Percentiles rank a stretch among this genome's conserved stretches.
Evolutionary conservation across 1,139 yeast species (phyloP).

Genomic region (Nakaseomyces uthaithaninus): DNA sequence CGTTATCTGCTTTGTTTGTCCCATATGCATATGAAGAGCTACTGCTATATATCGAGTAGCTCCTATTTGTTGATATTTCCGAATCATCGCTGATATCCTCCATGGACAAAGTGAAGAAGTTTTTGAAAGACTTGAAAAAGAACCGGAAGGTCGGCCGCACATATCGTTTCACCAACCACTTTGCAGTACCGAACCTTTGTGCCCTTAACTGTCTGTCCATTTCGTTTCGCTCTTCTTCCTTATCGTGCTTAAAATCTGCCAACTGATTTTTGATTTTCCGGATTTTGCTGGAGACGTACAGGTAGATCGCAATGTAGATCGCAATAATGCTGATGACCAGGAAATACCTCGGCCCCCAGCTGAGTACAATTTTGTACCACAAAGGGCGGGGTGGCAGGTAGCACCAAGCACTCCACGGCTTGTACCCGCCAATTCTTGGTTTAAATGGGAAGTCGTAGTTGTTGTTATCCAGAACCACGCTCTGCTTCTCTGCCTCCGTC

Average conservation of each 20-base stretch:
- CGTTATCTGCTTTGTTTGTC: conserved; percentile 3
- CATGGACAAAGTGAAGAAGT: conserved; percentile 14
- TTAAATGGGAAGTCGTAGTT: conserved; percentile 17
- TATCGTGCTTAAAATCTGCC: conserved; percentile 17
- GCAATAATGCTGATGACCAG: conserved; percentile 55
- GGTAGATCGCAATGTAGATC: conserved; percentile 64
- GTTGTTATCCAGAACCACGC: conserved; percentile 24
- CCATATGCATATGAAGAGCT: conserved; percentile 5
- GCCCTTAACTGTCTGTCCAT: conserved; percentile 13
- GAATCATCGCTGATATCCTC: conserved; percentile 16
- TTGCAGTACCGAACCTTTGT: conserved; percentile 8
- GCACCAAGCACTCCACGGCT: conserved; percentile 68
- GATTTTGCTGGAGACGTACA: conserved; percentile 60
- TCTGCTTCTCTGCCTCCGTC: conserved; percentile 13
- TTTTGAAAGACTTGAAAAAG: conserved; percentile 8
- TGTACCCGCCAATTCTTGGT: conserved; percentile 42
- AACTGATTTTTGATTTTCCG: conserved; percentile 40
- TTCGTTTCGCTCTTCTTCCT: conserved; percentile 8
- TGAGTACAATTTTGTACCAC: conserved; percentile 67
- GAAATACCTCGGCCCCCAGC: conserved; percentile 78
- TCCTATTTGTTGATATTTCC: conserved; percentile 10
- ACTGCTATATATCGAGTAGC: conserved; percentile 8
- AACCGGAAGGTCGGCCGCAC: background rate
- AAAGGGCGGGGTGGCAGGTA: conserved; percentile 65
- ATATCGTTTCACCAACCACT: conserved; percentile 2